Evolutionary conservation across 2,329 filamentous ascomycete genomes (phyloP), one percentile per base, ranked within the genome.

Genomic region (Diaporthe sp.): DNA sequence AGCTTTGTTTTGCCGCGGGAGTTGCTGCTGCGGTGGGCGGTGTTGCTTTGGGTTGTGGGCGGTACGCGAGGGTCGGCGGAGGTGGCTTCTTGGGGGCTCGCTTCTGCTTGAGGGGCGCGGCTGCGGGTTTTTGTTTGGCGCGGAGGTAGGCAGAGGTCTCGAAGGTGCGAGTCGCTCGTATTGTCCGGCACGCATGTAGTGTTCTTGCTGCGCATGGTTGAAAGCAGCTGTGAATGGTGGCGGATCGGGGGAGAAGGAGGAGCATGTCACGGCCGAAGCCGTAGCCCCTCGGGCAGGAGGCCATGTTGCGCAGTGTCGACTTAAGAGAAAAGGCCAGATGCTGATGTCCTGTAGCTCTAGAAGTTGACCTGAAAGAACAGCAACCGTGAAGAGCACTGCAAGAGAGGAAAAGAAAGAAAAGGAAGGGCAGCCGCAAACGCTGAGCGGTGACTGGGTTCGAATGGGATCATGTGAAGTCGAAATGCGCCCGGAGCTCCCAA

Each of bases 231-330:
- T 74, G 49, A 73, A 42, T 72, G 72, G 65, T 76, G 77, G 61
- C 77, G 58, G 62, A 77, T 68, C 75, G 78, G 74, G 28, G 78
- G 71, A 77, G 77, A 67, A 78, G 77, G 73, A 75, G 81, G 59
- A 79, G 67, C 37, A 79, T 55, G 58, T 75, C 79, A 31, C 77
- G 75, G 71, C 75, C 72, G 53, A 80, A 78, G 61, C 82, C 74
- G 39, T 79, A 78, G 65, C 82, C 82, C 75, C 82, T 82, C 55
- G 83, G 82, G 77, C 84, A 82, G 59, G 81, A 81, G 53, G 83
- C 81, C 83, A 84, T 84, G 79, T 81, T 53, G 67, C 37, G 37
- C 28, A 44, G 57, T 49, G 28, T n/a, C 31, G 44, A 25, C 44
- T 51, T 12, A n/a, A 34, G 22, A 49, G 22, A 9, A 25, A 19